Evolutionary conservation across 345 rosid genomes (phyloP).

Genomic region (Psidium friedrichsthalianum): DNA sequence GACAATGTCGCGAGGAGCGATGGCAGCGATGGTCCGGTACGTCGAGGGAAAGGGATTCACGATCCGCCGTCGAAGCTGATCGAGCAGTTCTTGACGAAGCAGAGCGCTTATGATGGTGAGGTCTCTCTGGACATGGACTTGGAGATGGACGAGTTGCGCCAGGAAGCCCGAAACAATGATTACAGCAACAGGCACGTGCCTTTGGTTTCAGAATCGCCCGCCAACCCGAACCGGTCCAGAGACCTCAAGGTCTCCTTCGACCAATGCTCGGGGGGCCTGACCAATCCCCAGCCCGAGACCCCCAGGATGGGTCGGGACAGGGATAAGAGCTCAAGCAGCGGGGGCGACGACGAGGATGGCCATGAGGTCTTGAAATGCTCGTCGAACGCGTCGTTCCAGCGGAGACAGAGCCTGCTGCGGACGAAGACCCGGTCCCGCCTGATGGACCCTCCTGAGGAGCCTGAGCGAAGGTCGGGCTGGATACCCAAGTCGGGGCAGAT

Average conservation of each 20-base stretch:
- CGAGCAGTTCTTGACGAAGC: constrained; percentile 18
- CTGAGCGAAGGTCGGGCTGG: constrained; percentile 23
- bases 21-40: background rate
- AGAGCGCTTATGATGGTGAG: constrained; percentile 22
- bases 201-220: background rate
- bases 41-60: background rate
- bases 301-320: constrained; percentile 12
- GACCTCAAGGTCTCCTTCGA: constrained; percentile 44
- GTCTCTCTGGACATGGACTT: constrained; percentile 63
- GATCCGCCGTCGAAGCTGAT: constrained; percentile 29
- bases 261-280: background rate
- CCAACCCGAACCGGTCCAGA: background rate
- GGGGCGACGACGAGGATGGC: background rate
- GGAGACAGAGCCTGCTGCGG: constrained; percentile 25
- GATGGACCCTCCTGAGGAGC: constrained; percentile 51
- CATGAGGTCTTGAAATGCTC: constrained; percentile 38
- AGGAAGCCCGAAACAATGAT: background rate
- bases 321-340: background rate
- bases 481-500: constrained; percentile 36
- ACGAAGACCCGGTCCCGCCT: constrained; percentile 68
- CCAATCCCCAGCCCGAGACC: background rate
- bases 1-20: background rate
- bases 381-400: constrained; percentile 37
- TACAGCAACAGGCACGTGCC: background rate
- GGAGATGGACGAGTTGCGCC: constrained; percentile 42